Conservation (phyloP, 768 basidiomycete genomes). For the Macrolepiota albuminosa region DNA sequence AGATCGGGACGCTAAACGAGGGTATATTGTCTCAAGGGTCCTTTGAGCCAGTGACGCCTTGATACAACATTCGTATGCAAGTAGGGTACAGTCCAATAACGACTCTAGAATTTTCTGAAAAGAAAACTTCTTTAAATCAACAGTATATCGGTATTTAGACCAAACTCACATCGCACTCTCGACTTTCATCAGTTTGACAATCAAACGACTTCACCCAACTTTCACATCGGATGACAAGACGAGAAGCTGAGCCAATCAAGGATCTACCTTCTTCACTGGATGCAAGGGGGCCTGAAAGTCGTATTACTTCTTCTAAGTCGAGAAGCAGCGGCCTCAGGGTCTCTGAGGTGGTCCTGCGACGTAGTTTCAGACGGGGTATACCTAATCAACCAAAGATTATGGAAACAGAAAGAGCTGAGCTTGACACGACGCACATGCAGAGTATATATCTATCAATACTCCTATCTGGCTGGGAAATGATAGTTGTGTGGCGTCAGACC, state of each 20-base stretch:
- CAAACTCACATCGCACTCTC: slow-evolving; percentile 25
- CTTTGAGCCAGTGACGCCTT: slow-evolving; percentile 41
- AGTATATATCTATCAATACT: slow-evolving; percentile 34
- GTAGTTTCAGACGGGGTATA: slow-evolving; percentile 40
- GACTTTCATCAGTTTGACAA: slow-evolving; percentile 18
- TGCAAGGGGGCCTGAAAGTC: slow-evolving; percentile 19
- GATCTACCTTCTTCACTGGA: slow-evolving; percentile 27
- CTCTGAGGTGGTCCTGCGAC: slow-evolving; percentile 37
- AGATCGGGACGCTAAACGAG: slow-evolving; percentile 36
- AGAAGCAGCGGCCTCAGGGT: slow-evolving; percentile 37
- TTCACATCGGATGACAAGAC: slow-evolving; percentile 21
- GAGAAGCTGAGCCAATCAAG: slow-evolving; percentile 24
- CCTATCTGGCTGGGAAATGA: slow-evolving; percentile 28
- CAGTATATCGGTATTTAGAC: neutral
- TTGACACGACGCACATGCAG: slow-evolving; percentile 27
- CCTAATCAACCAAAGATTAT: slow-evolving; percentile 21
- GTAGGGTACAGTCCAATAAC: slow-evolving; percentile 32
- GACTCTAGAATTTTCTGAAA: slow-evolving; percentile 22
- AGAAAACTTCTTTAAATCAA: neutral
- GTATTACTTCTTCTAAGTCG: slow-evolving; percentile 29
- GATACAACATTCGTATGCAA: slow-evolving; percentile 32
- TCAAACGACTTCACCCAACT: slow-evolving; percentile 26
- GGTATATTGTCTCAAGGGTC: slow-evolving; percentile 39
- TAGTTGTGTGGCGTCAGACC: slow-evolving; percentile 16
- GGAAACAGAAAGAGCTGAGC: neutral